Base-by-base conservation (phyloP, 148 eudicot species). In the Diospyros kaki region DNA sequence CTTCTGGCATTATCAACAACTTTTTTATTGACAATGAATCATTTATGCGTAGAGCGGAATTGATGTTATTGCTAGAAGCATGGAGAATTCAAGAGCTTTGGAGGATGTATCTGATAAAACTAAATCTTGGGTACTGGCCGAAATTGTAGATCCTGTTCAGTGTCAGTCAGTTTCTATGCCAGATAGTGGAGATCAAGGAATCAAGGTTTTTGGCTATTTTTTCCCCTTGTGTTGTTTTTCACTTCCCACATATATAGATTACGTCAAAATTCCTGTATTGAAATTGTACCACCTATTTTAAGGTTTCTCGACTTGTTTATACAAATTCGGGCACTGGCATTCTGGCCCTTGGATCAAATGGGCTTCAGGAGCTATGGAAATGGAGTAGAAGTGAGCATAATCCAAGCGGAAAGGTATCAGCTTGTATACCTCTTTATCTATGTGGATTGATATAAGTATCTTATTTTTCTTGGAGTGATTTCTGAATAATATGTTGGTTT, bases 281-380 rank as follows among this genome's bases (percentile, higher is more conserved):
- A 14, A 55, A 55, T 6, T 55, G 59, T 14, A 55, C 12, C 58
- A 1, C 44, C 14, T 68, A 64, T 64, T 5, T 85, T 42, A 64
- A 90, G 92, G 88, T 90, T 77, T 89, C 90, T 50, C 81, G 92
- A 69, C 95, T 90, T 73, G 89, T 88, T 67, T 90, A 90, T 76
- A 88, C 95, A 67, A 90, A 90, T 76, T 86, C 86, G 74, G 95
- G 95, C 56, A 83, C 83, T 69, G 95, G 90, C 44, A 17, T 90
- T 72, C 76, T 90, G 78, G 95, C 90, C 11, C 92, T 90, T 74
- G 89, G 87, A 41, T 85, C 89, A 28, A 88, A 83, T 73, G 92
- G 90, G 66, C 66, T 71, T 52, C 95, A 90, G 55, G 82, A 84
- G 66, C 83, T 90, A 61, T 90, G 95, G 95, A 90, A 90, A 61